Evolutionary conservation across 345 rosid species (phyloP), one percentile per base, ranked within the genome.

Genomic region (Syzygium aqueum): DNA sequence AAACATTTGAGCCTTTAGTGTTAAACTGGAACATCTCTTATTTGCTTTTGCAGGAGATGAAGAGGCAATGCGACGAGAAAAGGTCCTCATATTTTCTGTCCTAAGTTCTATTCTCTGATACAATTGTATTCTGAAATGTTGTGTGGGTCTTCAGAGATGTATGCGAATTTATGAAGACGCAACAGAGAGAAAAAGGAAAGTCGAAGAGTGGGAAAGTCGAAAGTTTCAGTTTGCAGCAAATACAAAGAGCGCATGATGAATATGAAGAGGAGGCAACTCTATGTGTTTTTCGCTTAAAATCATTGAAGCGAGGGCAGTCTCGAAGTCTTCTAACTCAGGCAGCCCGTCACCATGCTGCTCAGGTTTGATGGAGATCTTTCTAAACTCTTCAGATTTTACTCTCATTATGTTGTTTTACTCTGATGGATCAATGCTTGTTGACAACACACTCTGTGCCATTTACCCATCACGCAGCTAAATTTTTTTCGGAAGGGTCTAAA

Each of bases 291-390:
- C 94, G 99, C 61, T 84, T 96, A 91, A 98, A 96, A 91, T 98
- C 99, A 30, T 93, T 98, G 88, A 96, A 98, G 89, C 97, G 94
- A 92, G 98, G 98, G 84, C 99, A 96, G 90, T 93, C 94, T 78
- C 93, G 98, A 85, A 96, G 99, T 92, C 96, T 98, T 88, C 93
- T 98, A 25, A 96, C 98, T 28, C 99, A 96, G 91, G 98, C 96
- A 86, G 95, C 95, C 65, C 98, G 96, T 77, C 99, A 98, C 91
- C 98, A 98, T 90, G 95, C 98, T 84, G 99, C 99, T 88, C 99
- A 98, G 97, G 99, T 98, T 87, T 87, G 52, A 11, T 21, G 51
- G 53, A 82, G 85, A 63, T 85, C 82, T 65, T 21, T 73, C 25
- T 73, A 17, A 33, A 73, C 80, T 33, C 40, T 51, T 52, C n/a